Base-by-base conservation (phyloP, 176 grass and related monocot species). In the Urochloa ruziziensis region DNA sequence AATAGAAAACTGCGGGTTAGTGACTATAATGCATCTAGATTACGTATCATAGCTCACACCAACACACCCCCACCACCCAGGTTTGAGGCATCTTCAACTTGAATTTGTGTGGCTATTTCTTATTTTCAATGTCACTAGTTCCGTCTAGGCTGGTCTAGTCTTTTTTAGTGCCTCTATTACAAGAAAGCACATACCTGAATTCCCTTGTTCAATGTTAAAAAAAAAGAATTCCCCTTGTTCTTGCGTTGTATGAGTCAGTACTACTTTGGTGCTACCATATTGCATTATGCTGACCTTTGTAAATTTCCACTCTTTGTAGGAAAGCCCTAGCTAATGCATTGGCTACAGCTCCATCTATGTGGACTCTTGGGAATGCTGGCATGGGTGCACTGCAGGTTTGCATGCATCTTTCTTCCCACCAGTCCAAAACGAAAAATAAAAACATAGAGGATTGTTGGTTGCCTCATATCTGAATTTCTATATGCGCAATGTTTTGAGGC, bases 321-420 rank as follows among this genome's bases (percentile, higher is more conserved):
- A 93, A 98, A 98, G 96, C 93, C 84, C 87, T 98, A 29, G 96
- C 93, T 84, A 98, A 98, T 77, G 96, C 96, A 27, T 86, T 98
- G 66, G 96, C 96, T 63, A 88, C 87, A 54, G 96, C 96, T 85
- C 96, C 96, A 42, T 98, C 96, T 44, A 98, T 98, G 91, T 98
- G 96, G 96, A 95, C 80, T 83, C 89, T 95, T 17, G 96, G 96
- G 36, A 95, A 98, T 83, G 93, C 93, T 78, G 96, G 96, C 85
- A 98, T 98, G 96, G 93, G 96, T 36, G 93, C 96, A 24, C 88
- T 98, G 46, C 93, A 98, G 87, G 96, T 95, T 74, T 87, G 24
- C 44, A 84, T 82, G 71, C 48, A 67, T 79, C 37, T 77, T 40
- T 62, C 54, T 59, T 75, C 34, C 14, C 65, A 28, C 24, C 15